Base-by-base conservation (phyloP, 2,329 filamentous ascomycete species). In the Botryosphaeria dothidea region DNA sequence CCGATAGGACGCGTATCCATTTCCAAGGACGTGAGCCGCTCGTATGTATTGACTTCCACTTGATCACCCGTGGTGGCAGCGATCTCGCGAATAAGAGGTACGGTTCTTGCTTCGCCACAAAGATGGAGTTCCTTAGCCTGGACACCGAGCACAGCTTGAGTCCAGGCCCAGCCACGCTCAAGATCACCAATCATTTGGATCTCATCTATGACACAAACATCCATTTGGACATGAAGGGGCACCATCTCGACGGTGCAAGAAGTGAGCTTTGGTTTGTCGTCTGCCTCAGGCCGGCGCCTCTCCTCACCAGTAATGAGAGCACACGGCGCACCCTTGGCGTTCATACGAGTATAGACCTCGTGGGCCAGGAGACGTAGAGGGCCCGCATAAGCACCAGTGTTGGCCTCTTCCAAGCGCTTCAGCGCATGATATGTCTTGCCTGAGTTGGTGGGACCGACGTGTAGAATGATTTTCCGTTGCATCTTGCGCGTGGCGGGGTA, bases 341-440 rank as follows among this genome's bases (percentile, higher is more conserved):
- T 86, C 72, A 99, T 88, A 0, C 95, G 88, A n/a, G 89, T 85
- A 75, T 93, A 98, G n/a, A 98, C 90, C 77, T 99, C 95, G 72
- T 97, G 93, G 0, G 95, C 95, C 29, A 99, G 83, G 52, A 99
- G 81, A 56, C 95, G 87, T 49, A 99, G 81, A 0, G 95, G 95
- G 0, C 96, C 95, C 3, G 94, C 92, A 75, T 98, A 99, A 57
- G 97, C 88, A 43, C 95, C 95, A 8, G 83, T 85, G 31, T 88
- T 84, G 2, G 90, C 89, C 57, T 86, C 83, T 75, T 97, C 92
- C 11, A 99, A 84, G 13, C 90, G 88, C 78, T 96, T 90, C 68
- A 99, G 80, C 0, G 95, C 96, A 74, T 93, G 90, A 74, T 98
- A 99, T 0, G 96, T 99, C 82, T 99, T 99, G 65, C 95, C 95